A percentile compares a stretch with the other conserved stretches of the same genome.
phyloP scores from a whole-genome alignment of 2,329 filamentous ascomycete species.

The Elsinoe perseae region DNA sequence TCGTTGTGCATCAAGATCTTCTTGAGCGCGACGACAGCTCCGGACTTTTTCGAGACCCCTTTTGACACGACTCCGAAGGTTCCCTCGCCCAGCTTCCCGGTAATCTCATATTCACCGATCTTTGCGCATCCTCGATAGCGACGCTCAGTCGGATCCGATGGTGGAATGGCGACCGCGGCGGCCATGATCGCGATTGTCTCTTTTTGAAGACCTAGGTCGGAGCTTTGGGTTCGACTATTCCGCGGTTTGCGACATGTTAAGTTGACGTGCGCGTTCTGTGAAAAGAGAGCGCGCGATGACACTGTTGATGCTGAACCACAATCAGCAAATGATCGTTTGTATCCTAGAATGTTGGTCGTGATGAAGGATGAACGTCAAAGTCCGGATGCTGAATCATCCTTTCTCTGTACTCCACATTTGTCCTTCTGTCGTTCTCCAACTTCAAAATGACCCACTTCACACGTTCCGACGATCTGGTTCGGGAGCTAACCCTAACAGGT shows the following conservation, averaged over 20 bases:
- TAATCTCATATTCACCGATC: slow-evolving; percentile 71
- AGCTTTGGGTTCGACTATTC: background rate
- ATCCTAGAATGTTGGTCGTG: background rate
- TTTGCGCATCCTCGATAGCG: slow-evolving; percentile 77
- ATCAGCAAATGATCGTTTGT: background rate
- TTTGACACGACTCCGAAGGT: slow-evolving; percentile 97
- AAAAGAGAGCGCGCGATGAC: background rate
- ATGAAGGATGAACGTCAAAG: background rate
- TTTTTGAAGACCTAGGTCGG: background rate
- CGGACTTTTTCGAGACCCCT: slow-evolving; percentile 67
- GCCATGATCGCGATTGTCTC: slow-evolving; percentile 11
- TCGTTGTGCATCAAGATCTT: slow-evolving; percentile 99
- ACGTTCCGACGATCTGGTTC: background rate
- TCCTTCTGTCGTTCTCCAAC: background rate
- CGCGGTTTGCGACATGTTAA: slow-evolving; percentile 7
- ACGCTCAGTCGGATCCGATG: slow-evolving; percentile 43
- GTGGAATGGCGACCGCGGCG: background rate
- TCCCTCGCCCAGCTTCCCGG: slow-evolving; percentile 77
- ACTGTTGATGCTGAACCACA: background rate
- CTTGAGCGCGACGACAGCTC: slow-evolving; percentile 77
- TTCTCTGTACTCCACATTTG: background rate
- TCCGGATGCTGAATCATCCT: background rate
- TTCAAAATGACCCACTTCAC: background rate
- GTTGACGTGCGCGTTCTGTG: background rate
- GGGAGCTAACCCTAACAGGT: background rate